A percentile compares a stretch with the other conserved stretches of the same genome.
Conservation (phyloP, 1,284 basidiomycete species). For the Xerocomus nothofagi region DNA sequence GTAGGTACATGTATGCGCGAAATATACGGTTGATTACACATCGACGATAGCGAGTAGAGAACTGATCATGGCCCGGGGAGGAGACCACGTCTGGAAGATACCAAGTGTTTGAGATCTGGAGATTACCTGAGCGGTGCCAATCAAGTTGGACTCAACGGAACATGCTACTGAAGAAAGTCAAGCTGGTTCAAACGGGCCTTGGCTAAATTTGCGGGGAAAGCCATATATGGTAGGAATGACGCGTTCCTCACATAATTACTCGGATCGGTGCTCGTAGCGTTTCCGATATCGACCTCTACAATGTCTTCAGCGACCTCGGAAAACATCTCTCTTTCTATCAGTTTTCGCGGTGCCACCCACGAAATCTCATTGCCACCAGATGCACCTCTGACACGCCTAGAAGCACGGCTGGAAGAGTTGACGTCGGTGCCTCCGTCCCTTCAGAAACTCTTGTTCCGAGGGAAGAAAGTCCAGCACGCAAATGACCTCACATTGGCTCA, state of each 20-base stretch:
- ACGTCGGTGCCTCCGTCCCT: conserved; percentile 60
- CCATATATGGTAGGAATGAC: background rate
- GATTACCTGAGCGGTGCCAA: no score
- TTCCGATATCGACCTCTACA: background rate
- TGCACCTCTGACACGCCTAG: conserved; percentile 48
- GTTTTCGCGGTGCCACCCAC: conserved; percentile 50
- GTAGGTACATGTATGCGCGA: background rate
- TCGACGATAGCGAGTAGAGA: background rate
- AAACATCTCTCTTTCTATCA: conserved; percentile 38
- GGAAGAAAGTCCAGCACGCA: conserved; percentile 49
- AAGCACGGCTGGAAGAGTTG: conserved; percentile 54
- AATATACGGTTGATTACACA: background rate
- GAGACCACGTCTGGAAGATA: no score
- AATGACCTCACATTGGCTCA: conserved; percentile 44
- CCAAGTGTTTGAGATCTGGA: no score
- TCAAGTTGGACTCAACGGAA: no score
- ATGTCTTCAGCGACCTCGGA: conserved; percentile 16
- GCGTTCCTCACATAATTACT: conserved; percentile 16
- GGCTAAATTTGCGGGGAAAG: no score
- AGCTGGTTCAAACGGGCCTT: no score
- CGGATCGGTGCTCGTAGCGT: conserved; percentile 2
- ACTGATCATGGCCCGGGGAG: no score
- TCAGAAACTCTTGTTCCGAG: conserved; percentile 73
- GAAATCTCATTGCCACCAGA: conserved; percentile 46
- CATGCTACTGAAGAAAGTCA: no score